These are phyloP conservation scores for Myochromella boudieri DNA, from an alignment of 768 basidiomycete genomes.

Conservation along the genomic window DNA sequence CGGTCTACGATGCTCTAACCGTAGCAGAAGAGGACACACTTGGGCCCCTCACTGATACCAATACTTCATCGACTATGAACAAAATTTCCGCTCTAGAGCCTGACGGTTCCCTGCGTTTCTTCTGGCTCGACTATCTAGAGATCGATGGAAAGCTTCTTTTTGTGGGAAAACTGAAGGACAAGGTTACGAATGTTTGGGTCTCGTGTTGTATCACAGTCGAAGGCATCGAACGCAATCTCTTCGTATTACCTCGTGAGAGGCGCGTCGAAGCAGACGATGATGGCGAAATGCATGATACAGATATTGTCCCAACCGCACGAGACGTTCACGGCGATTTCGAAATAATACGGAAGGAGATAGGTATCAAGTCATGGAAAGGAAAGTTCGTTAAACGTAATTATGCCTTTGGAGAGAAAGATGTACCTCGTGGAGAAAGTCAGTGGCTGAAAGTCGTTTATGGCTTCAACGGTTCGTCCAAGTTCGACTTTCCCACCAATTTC, in stretches of 20 bases:
- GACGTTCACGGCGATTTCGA: slow-evolving; percentile 89
- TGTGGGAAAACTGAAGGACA: slow-evolving; percentile 89
- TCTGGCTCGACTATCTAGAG: slow-evolving; percentile 96
- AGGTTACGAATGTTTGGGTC: slow-evolving; percentile 63
- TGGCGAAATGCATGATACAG: slow-evolving; percentile 67
- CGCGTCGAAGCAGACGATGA: slow-evolving; percentile 58
- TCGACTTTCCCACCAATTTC: background rate
- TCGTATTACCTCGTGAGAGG: slow-evolving; percentile 76
- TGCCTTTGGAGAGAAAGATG: slow-evolving; percentile 83
- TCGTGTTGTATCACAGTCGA: slow-evolving; percentile 88
- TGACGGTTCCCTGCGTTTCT: slow-evolving; percentile 87
- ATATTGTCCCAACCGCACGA: slow-evolving; percentile 63
- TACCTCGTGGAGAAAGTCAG: slow-evolving; percentile 74
- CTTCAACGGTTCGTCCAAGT: slow-evolving; percentile 66
- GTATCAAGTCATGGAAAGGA: slow-evolving; percentile 73
- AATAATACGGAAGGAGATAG: slow-evolving; percentile 64
- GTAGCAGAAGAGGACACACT: slow-evolving; percentile 62
- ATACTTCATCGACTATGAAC: slow-evolving; percentile 33
- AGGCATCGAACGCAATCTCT: slow-evolving; percentile 87
- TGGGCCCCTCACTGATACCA: slow-evolving; percentile 42
- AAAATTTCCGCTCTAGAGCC: slow-evolving; percentile 67
- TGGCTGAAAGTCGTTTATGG: slow-evolving; percentile 96
- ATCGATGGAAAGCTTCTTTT: slow-evolving; percentile 83
- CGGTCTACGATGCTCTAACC: slow-evolving; percentile 70
- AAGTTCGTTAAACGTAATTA: slow-evolving; percentile 91